Evolutionary conservation across 768 basidiomycete species (phyloP), one percentile per base, ranked within the genome.

Genomic region (Boletus bicolor): DNA sequence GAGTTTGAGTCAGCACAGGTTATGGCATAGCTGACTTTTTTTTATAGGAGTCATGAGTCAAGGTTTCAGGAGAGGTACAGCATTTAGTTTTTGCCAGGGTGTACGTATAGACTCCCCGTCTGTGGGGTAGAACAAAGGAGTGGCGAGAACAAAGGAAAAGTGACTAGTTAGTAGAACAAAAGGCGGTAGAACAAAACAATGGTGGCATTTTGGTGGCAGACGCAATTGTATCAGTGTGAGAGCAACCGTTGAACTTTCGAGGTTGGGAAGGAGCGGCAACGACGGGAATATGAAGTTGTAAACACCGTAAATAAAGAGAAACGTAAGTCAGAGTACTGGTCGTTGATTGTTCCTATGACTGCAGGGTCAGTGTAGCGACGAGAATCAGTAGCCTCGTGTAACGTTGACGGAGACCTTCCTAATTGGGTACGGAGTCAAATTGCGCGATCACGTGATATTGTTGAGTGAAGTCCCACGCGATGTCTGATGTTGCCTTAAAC

Each of bases 381-480:
- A 37, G 44, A 15, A 35, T 49, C 2, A 57, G 56, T 72, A 70
- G 65, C 69, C 69, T 70, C 69, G 71, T 70, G 69, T 69, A 68
- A 61, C 67, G 66, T 58, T 54, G 68, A 69, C 62, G 64, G 68
- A 21, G 64, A 51, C 45, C 21, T 45, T n/a, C 7, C 10, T 1
- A 28, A 15, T 32, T 19, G n/a, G 46, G 19, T 32, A 66, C 63
- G 66, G 68, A 64, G 46, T 47, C 61, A 70, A 57, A 54, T 57
- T 26, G 44, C 55, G 14, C 68, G 70, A 32, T 73, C 70, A 71
- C 70, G 68, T 71, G 70, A 64, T 46, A 0, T 64, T 73, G 70
- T 71, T 71, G 71, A 71, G 67, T 53, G 42, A 47, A 28, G 62
- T 71, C 72, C 64, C 70, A 71, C 70, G 71, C 60, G 60, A 53